Conservation (phyloP, 768 basidiomycete species). For the Leccinum truebloodii region DNA sequence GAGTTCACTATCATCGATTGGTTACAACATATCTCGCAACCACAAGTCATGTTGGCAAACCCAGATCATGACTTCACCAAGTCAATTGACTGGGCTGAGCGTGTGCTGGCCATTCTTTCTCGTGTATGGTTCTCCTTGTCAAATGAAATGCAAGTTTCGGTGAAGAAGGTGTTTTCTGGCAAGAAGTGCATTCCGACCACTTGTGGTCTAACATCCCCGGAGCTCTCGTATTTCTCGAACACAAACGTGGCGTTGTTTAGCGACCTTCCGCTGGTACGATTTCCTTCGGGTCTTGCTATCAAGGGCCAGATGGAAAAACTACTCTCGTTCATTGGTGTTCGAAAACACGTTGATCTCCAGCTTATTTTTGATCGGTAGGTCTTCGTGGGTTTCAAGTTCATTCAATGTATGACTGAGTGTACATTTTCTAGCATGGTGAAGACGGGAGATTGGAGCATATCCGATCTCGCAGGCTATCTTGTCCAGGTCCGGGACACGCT, state of each 20-base stretch:
- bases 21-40: slow-evolving; percentile 62
- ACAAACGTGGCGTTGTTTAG: slow-evolving; percentile 74
- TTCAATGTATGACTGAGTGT: slow-evolving; percentile 1
- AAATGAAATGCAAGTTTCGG: slow-evolving; percentile 43
- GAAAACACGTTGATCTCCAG: slow-evolving; percentile 91
- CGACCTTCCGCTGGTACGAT: slow-evolving; percentile 79
- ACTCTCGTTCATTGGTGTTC: slow-evolving; percentile 73
- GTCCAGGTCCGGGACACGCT: slow-evolving; percentile 74
- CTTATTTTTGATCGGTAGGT: slow-evolving; percentile 84
- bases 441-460: slow-evolving; percentile 86
- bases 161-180: slow-evolving; percentile 42
- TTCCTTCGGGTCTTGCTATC: slow-evolving; percentile 62
- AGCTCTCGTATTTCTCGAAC: slow-evolving; percentile 79
- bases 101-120: slow-evolving; percentile 63
- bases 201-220: slow-evolving; percentile 61
- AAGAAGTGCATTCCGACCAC: slow-evolving; percentile 52
- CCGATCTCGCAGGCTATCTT: slow-evolving; percentile 85
- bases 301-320: slow-evolving; percentile 75
- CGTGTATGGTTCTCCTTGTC: slow-evolving; percentile 72
- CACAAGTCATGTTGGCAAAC: slow-evolving; percentile 41
- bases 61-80: slow-evolving; percentile 60
- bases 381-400: neutral
- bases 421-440: slow-evolving; percentile 67
- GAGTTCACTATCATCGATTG: slow-evolving; percentile 79
- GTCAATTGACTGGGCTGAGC: slow-evolving; percentile 79